These are phyloP conservation scores for Aspergillus sp. DNA, from an alignment of 2,329 filamentous ascomycete species.

Conservation along the genomic window DNA sequence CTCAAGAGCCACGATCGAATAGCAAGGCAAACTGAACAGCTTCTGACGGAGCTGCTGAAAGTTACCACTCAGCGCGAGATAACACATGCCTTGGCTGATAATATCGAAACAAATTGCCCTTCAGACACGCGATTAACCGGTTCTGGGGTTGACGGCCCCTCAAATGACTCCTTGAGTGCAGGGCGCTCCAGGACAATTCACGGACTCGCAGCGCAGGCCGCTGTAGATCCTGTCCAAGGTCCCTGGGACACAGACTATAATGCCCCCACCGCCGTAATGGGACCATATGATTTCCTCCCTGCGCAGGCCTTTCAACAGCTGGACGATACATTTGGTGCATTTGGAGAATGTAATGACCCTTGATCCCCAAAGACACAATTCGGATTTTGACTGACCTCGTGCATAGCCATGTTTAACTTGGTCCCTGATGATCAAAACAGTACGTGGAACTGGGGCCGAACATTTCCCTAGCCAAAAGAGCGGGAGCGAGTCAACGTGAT, in stretches of 20 bases:
- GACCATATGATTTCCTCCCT: neutral
- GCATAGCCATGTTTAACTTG: neutral
- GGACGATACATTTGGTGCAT: slow-evolving; percentile 3
- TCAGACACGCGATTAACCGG: neutral
- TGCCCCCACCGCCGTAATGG: neutral
- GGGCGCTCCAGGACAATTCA: neutral
- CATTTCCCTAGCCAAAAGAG: neutral
- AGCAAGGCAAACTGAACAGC: slow-evolving; percentile 1
- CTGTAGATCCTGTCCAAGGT: neutral
- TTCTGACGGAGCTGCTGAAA: neutral
- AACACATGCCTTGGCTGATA: neutral
- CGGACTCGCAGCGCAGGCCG: neutral
- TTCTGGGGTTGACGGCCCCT: too few relatives aligned
- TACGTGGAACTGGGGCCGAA: slow-evolving; percentile 5
- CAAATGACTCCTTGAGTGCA: neutral
- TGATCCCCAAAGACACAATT: neutral
- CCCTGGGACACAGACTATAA: neutral
- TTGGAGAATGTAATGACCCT: neutral
- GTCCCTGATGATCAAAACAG: slow-evolving; percentile 3
- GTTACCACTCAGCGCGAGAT: neutral
- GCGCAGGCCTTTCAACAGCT: neutral
- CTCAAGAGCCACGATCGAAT: neutral
- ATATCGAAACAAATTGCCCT: neutral
- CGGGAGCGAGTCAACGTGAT: too few relatives aligned
- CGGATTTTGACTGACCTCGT: neutral